Evolutionary conservation across 2,329 filamentous ascomycete species (phyloP).

Genomic region (Sporothrix schenckii): DNA sequence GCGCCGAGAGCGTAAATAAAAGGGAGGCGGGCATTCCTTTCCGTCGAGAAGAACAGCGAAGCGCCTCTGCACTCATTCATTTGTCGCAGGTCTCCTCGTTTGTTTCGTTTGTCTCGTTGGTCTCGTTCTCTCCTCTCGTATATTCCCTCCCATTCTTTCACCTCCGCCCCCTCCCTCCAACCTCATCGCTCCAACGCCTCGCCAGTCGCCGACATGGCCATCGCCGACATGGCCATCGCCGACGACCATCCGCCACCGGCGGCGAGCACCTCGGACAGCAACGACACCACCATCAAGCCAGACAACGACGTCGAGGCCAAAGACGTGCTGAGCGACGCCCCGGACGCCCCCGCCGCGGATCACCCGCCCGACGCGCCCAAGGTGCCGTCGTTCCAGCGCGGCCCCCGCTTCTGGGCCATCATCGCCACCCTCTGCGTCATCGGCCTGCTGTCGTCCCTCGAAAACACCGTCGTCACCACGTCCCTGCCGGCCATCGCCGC

Average conservation of each 20-base stretch:
- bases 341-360: background rate
- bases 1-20: too few species aligned
- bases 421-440: constrained; percentile 25
- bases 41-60: background rate
- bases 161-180: background rate
- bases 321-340: background rate
- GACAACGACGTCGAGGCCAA: background rate
- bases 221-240: background rate
- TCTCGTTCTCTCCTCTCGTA: too few species aligned
- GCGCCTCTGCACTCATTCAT: background rate
- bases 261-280: background rate
- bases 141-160: too few species aligned
- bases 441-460: constrained; percentile 34
- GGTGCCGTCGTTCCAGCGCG: background rate
- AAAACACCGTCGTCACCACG: constrained; percentile 36
- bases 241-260: background rate
- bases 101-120: too few species aligned
- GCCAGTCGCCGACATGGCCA: background rate
- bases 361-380: background rate
- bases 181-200: background rate
- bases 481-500: background rate
- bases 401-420: constrained; percentile 32
- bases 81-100: too few species aligned
- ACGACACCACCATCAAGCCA: constrained; percentile 1
- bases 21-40: too few species aligned